Base-by-base conservation (phyloP, 139 green algal species). In the Chlorella sp. region DNA sequence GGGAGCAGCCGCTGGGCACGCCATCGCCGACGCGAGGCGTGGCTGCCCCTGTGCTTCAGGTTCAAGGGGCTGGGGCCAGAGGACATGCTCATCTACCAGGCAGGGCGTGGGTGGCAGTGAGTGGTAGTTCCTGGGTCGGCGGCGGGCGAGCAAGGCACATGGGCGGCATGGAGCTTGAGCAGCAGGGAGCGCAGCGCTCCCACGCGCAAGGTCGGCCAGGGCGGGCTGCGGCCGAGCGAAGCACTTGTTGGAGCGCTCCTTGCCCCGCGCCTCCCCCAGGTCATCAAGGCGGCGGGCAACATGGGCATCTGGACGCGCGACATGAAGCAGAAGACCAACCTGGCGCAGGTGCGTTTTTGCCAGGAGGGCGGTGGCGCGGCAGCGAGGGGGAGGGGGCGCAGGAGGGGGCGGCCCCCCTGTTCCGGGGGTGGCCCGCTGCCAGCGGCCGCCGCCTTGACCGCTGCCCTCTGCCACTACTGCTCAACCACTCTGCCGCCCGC, bases 301-400 rank as follows among this genome's bases (percentile, higher is more conserved):
- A 85, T 78, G 50, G 92, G 94, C 35, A 88, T 98, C 6, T 98
- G 95, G 95, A 98, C 92, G 9, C 91, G 89, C 33, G 95, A 98
- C 80, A 87, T 98, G 82, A 94, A 92, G 73, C 61, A 83, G n/a
- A 78, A 77, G 11, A 96, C 93, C 51, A 96, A 97, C 71, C 82
- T 98, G 63, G 76, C 87, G 42, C 93, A 98, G 81, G 67, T 74
- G 8, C 0, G 48, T 11, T 5, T 29, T 8, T 62, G 53, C 12
- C 31, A 21, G 8, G 29, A 31, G 29, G 2, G 11, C 35, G 17
- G 14, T 29, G 31, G 5, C 59, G 5, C 25, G 12, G 15, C 27
- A 14, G 33, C 4, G 15, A 21, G 33, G 33, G 3, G 56, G 8
- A 59, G 8, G 42, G 59, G 58, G 31, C 27, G 55, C 4, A 38